Conservation (phyloP, 345 rosid species). For the Excoecaria cochinchinensis region DNA sequence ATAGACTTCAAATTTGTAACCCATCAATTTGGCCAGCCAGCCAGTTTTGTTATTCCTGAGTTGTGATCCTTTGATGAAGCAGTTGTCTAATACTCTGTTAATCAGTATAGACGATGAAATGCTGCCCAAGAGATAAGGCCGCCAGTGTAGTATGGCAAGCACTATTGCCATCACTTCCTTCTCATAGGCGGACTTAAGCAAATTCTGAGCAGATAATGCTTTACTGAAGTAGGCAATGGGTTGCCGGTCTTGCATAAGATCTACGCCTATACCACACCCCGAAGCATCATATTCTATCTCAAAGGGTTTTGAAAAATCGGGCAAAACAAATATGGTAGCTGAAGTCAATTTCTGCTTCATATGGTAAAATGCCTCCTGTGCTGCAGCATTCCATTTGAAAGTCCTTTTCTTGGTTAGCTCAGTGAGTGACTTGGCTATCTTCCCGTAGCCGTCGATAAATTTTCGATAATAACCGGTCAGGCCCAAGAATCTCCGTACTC, state of each 20-base stretch:
- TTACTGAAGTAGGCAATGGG: not conserved
- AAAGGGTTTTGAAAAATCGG: not conserved
- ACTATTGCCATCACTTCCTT: not conserved
- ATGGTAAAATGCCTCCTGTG: not conserved
- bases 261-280: not conserved
- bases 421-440: no score
- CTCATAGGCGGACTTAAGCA: not conserved
- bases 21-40: not conserved
- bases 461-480: no score
- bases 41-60: not conserved
- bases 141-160: not conserved
- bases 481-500: no score
- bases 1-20: not conserved
- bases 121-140: not conserved
- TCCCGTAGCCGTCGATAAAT: no score
- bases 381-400: not conserved
- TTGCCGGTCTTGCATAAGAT: not conserved
- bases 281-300: not conserved
- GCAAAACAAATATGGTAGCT: not conserved
- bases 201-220: not conserved
- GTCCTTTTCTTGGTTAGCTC: no score
- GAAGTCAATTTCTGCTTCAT: not conserved
- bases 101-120: not conserved
- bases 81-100: not conserved
- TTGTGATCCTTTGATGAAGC: not conserved